Conservation (phyloP, 495 filamentous ascomycete species). For the Hypoxylon fragiforme region DNA sequence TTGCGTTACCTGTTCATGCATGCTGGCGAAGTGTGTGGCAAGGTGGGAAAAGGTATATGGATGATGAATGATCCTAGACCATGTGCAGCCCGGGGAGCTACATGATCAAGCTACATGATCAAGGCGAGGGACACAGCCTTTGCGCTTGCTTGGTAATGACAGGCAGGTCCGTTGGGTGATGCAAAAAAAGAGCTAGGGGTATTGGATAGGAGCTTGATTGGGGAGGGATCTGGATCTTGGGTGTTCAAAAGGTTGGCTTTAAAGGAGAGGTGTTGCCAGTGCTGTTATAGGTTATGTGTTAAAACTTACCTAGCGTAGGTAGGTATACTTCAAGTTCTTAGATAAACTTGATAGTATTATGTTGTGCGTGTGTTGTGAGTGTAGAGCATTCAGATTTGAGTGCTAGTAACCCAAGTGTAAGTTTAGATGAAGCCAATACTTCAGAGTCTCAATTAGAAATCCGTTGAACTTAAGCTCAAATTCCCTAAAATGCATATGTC, state of each 20-base stretch:
- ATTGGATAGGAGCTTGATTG: slow-evolving; percentile 1
- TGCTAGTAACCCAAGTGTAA: background rate
- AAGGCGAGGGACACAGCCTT: slow-evolving; percentile 1
- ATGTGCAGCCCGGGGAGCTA: slow-evolving; percentile 16
- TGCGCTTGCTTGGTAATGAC: background rate
- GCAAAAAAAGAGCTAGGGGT: slow-evolving; percentile 5
- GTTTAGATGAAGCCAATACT: slow-evolving; percentile 11
- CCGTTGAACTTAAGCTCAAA: slow-evolving; percentile 25
- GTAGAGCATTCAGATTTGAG: slow-evolving; percentile 8
- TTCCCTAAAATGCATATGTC: slow-evolving; percentile 24
- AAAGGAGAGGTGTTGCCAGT: too few relatives aligned
- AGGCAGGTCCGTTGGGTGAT: too few relatives aligned
- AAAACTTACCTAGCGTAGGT: too few relatives aligned
- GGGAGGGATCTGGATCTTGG: background rate
- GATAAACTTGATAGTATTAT: background rate
- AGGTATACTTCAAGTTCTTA: too few relatives aligned
- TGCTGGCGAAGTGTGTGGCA: slow-evolving; percentile 2
- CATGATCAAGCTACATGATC: background rate
- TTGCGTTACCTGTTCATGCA: slow-evolving; percentile 18
- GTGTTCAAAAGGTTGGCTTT: background rate
- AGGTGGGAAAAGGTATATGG: slow-evolving; percentile 10
- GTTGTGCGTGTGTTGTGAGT: background rate
- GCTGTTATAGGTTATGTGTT: too few relatives aligned
- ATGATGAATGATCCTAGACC: slow-evolving; percentile 6
- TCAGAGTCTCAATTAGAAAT: too few relatives aligned